Evolutionary conservation across 257 asterid genomes (phyloP).

Genomic region (Jaltomata sinuosa): DNA sequence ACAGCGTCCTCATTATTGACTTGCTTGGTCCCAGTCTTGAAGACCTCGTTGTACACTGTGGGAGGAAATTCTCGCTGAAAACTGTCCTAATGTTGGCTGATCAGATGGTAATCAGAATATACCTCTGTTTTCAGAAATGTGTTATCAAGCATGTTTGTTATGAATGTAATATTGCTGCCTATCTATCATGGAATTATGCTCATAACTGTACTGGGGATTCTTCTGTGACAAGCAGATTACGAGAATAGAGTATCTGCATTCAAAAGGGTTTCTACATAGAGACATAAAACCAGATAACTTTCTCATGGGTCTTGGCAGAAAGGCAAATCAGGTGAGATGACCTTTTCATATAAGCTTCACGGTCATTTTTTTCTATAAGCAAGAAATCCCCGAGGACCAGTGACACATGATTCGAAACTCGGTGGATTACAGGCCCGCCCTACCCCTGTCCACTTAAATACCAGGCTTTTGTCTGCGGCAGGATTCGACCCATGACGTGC

Average conservation of each 20-base stretch:
- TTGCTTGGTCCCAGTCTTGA: slow-evolving; percentile 85
- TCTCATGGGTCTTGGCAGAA: slow-evolving; percentile 42
- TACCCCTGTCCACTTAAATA: neutral
- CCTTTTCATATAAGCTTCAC: neutral
- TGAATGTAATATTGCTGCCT: neutral
- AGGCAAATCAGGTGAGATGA: slow-evolving; percentile 32
- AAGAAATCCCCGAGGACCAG: neutral
- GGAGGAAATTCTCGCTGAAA: slow-evolving; percentile 62
- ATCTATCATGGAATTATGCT: neutral
- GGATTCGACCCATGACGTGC: neutral
- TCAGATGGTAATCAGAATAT: slow-evolving; percentile 44
- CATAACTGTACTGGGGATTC: neutral
- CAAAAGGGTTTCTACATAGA: slow-evolving; percentile 37
- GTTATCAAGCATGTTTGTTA: neutral
- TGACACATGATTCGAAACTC: neutral
- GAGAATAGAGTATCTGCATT: slow-evolving; percentile 35
- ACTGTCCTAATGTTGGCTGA: slow-evolving; percentile 88
- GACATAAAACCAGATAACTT: slow-evolving; percentile 42
- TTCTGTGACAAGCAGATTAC: slow-evolving; percentile 15
- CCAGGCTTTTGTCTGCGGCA: neutral
- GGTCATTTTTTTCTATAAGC: neutral
- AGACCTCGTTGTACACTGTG: slow-evolving; percentile 80
- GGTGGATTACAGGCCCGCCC: neutral
- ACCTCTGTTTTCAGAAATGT: neutral
- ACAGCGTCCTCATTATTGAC: slow-evolving; percentile 72